Conservation (phyloP, 2,329 filamentous ascomycete species). For the Ophiostoma populinum region DNA sequence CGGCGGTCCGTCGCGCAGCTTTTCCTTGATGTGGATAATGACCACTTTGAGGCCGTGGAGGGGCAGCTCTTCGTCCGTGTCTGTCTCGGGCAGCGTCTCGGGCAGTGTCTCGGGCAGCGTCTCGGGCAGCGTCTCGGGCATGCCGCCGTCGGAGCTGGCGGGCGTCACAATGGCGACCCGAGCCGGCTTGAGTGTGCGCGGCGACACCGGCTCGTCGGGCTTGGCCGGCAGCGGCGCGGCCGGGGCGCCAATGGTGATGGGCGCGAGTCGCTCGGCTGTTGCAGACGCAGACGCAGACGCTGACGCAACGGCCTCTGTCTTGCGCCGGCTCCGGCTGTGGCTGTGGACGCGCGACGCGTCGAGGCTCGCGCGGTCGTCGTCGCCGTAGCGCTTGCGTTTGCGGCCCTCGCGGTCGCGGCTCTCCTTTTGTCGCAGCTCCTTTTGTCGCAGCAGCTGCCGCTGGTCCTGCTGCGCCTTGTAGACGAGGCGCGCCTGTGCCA, state of each 20-base stretch:
- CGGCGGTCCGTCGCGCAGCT: constrained; percentile 49
- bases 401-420: constrained; percentile 22
- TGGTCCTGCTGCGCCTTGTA: constrained; percentile 4
- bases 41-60: constrained; percentile 63
- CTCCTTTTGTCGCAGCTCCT: constrained; percentile 2
- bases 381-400: constrained; percentile 45
- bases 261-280: too few relatives aligned
- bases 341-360: constrained; percentile 2
- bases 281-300: too few relatives aligned
- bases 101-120: too few relatives aligned
- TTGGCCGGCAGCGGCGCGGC: background rate
- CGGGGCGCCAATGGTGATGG: background rate
- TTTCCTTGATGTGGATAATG: constrained; percentile 90
- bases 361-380: constrained; percentile 15
- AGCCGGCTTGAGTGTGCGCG: constrained; percentile 24
- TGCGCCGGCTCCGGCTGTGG: constrained; percentile 9
- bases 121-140: too few relatives aligned
- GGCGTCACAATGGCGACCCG: constrained; percentile 9
- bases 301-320: too few relatives aligned
- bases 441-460: background rate
- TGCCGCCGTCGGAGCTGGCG: too few relatives aligned
- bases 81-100: too few relatives aligned
- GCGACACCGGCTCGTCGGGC: constrained; percentile 33
- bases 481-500: constrained; percentile 32
- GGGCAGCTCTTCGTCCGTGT: constrained; percentile 20